phyloP scores from a whole-genome alignment of 2,329 filamentous ascomycete species.

The Fusarium tanahbumbuense region DNA sequence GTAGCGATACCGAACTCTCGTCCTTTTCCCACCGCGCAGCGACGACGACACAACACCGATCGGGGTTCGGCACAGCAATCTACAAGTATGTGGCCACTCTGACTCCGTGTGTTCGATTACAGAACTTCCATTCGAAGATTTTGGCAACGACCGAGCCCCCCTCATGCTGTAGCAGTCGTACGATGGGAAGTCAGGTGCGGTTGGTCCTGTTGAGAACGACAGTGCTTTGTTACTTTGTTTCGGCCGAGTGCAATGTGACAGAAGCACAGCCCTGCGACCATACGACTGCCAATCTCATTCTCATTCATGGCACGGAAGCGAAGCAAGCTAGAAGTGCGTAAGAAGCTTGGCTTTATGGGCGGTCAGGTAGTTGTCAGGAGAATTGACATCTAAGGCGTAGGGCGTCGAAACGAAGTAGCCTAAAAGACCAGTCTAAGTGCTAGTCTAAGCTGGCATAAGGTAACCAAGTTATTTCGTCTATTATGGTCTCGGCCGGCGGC shows the following conservation, averaged over 20 bases:
- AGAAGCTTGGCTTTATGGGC: not conserved
- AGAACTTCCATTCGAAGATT: constrained; percentile 15
- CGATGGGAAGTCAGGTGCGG: not conserved
- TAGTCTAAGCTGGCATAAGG: not conserved
- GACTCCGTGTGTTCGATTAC: constrained; percentile 33
- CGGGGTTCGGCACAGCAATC: constrained; percentile 12
- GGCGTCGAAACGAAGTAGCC: not conserved
- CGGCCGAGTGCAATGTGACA: not conserved
- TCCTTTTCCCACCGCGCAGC: not conserved
- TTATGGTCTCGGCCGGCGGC: not conserved
- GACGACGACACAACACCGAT: not conserved
- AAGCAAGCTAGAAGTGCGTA: not conserved
- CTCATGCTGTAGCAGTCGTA: constrained; percentile 25
- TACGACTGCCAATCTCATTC: not conserved
- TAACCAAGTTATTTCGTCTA: not conserved
- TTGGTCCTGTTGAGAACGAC: not conserved
- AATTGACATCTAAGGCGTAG: too few relatives aligned
- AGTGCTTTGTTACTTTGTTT: not conserved
- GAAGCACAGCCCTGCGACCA: not conserved
- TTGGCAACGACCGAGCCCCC: not conserved
- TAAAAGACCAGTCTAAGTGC: too few relatives aligned
- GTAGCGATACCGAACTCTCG: not conserved
- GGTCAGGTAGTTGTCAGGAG: not conserved
- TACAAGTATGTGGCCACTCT: constrained; percentile 29
- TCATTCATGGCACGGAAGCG: not conserved